Evolutionary conservation across 768 basidiomycete species (phyloP).

Genomic region (Pleurotus cornucopiae): DNA sequence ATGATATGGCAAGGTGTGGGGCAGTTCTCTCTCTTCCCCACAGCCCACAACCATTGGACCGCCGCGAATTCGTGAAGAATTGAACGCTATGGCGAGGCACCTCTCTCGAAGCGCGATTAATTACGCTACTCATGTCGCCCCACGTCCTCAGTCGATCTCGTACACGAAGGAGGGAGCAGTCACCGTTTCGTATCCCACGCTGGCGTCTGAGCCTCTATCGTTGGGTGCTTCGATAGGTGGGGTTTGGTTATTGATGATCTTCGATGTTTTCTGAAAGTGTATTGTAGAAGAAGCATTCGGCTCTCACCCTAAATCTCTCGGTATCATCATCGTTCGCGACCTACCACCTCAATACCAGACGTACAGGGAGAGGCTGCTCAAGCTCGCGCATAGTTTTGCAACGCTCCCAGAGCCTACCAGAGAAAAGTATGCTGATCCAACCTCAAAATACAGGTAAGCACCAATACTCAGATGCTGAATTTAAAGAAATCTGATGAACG

Average conservation of each 20-base stretch:
- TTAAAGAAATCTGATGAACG: neutral
- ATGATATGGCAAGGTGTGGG: no score
- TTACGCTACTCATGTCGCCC: conserved; percentile 6
- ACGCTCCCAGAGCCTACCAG: conserved; percentile 58
- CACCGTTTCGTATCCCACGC: conserved; percentile 56
- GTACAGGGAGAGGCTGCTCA: conserved; percentile 71
- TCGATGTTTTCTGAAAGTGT: no score
- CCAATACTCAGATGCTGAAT: neutral
- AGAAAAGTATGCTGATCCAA: conserved; percentile 72
- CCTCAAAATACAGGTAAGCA: conserved; percentile 70
- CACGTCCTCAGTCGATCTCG: conserved; percentile 20
- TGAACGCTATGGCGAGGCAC: conserved; percentile 2
- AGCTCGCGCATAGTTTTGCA: conserved; percentile 73
- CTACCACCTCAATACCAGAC: conserved; percentile 61
- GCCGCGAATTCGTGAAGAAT: no score
- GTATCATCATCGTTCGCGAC: conserved; percentile 79
- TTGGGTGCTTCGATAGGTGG: conserved; percentile 61
- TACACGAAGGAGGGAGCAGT: conserved; percentile 49
- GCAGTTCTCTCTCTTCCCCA: no score
- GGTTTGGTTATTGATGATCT: conserved; percentile 7
- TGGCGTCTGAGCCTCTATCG: conserved; percentile 49
- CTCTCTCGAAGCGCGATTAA: conserved; percentile 7
- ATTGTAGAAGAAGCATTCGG: conserved; percentile 78
- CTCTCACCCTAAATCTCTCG: conserved; percentile 68
- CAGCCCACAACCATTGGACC: no score